phyloP scores from a whole-genome alignment of 345 rosid species.

The Mangifera indica region DNA sequence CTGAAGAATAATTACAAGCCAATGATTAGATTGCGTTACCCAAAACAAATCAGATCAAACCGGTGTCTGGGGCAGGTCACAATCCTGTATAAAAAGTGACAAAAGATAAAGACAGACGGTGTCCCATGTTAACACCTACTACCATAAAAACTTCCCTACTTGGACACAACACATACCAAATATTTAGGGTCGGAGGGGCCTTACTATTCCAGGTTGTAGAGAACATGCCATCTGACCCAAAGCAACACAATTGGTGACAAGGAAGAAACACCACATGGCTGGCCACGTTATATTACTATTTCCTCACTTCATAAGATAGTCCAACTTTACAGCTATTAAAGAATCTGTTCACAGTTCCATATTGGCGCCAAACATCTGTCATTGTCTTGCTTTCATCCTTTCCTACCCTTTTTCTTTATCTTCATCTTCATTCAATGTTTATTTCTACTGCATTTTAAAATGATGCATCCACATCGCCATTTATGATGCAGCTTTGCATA shows the following conservation, averaged over 20 bases:
- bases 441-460: slow-evolving; percentile 8
- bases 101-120: not conserved
- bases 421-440: not conserved
- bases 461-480: slow-evolving; percentile 1
- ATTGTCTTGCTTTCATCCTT: not conserved
- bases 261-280: slow-evolving; percentile 1
- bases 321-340: too few relatives aligned
- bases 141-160: not conserved
- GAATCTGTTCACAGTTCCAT: not conserved
- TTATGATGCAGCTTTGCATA: slow-evolving; percentile 39
- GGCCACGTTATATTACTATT: slow-evolving; percentile 2
- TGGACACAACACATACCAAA: not conserved
- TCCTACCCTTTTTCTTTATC: not conserved
- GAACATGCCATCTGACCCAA: not conserved
- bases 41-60: not conserved
- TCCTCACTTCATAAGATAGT: not conserved
- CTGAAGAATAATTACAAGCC: not conserved
- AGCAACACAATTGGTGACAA: not conserved
- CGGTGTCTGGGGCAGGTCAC: not conserved
- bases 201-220: not conserved
- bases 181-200: not conserved
- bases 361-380: not conserved
- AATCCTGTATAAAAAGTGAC: not conserved
- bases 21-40: not conserved
- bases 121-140: not conserved